Percentiles rank a stretch among this genome's conserved stretches.
phyloP scores from a whole-genome alignment of 192 early-diverging fungal species.

The Gonapodya prolifera region DNA sequence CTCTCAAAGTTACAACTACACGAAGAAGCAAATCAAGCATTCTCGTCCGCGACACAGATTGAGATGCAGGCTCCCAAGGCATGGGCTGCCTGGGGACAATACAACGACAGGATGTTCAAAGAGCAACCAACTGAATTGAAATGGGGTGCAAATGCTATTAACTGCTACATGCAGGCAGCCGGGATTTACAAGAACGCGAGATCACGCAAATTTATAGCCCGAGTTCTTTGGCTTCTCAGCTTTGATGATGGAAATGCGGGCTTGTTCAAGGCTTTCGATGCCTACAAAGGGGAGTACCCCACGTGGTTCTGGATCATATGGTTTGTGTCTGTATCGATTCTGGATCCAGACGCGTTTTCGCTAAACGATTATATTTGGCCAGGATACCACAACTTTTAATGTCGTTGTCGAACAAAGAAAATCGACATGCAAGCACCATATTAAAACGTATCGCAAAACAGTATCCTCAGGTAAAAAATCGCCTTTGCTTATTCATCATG shows the following conservation, averaged over 20 bases:
- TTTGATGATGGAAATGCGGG: constrained; percentile 63
- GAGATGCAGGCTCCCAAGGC: constrained; percentile 82
- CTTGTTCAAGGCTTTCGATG: constrained; percentile 69
- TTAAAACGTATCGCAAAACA: constrained; percentile 89
- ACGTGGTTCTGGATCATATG: constrained; percentile 97
- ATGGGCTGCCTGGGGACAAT: constrained; percentile 94
- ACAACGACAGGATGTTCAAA: constrained; percentile 85
- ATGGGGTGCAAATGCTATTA: constrained; percentile 78
- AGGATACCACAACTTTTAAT: constrained; percentile 87
- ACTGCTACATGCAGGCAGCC: constrained; percentile 90
- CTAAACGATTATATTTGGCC: not conserved
- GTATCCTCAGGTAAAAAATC: constrained; percentile 59
- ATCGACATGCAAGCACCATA: constrained; percentile 65
- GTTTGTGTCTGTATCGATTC: too few species aligned
- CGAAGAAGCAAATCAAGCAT: constrained; percentile 79
- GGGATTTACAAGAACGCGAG: constrained; percentile 74
- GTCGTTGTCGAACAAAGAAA: constrained; percentile 66
- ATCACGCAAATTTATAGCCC: constrained; percentile 78
- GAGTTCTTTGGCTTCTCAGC: constrained; percentile 84
- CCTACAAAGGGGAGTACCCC: constrained; percentile 80
- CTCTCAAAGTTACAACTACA: constrained; percentile 71
- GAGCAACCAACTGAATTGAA: constrained; percentile 68
- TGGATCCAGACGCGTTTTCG: not conserved
- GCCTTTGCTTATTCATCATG: too few species aligned
- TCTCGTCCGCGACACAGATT: constrained; percentile 78